Conservation (phyloP, 2,329 filamentous ascomycete species). For the Penicillium vulpinum region DNA sequence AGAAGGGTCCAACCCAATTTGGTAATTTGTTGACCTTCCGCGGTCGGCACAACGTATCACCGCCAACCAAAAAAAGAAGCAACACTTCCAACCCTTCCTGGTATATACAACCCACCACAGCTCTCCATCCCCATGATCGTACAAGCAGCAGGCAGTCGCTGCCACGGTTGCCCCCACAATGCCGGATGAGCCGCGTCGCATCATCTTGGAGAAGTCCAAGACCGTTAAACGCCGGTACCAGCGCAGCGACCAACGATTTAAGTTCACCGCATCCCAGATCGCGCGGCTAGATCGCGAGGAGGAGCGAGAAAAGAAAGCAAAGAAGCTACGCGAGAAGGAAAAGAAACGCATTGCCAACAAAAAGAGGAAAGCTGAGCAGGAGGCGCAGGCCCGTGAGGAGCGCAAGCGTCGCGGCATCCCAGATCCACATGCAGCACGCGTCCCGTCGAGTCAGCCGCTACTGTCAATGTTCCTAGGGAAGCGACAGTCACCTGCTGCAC, state of each 20-base stretch:
- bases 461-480: conserved; percentile 34
- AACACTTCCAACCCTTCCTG: not conserved
- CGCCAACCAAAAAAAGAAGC: conserved; percentile 18
- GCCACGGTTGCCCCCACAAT: conserved; percentile 26
- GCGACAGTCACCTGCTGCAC: not conserved
- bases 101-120: not conserved
- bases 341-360: conserved; percentile 36
- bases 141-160: conserved; percentile 20
- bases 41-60: conserved; percentile 35
- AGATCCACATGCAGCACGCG: conserved; percentile 32
- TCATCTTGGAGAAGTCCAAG: conserved; percentile 41
- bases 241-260: conserved; percentile 39
- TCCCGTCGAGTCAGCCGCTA: conserved; percentile 38
- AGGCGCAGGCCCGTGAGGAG: conserved; percentile 37
- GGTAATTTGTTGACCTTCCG: conserved; percentile 22
- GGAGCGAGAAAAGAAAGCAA: conserved; percentile 41
- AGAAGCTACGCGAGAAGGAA: conserved; percentile 39
- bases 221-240: conserved; percentile 41
- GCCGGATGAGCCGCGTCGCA: conserved; percentile 33
- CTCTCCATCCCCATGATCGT: conserved; percentile 17
- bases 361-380: conserved; percentile 38
- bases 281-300: conserved; percentile 44
- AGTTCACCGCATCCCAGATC: conserved; percentile 39
- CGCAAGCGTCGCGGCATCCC: conserved; percentile 33
- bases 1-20: conserved; percentile 8